These are phyloP conservation scores for Metschnikowia peoriensis DNA, from an alignment of 805 yeast species.

Conservation along the genomic window DNA sequence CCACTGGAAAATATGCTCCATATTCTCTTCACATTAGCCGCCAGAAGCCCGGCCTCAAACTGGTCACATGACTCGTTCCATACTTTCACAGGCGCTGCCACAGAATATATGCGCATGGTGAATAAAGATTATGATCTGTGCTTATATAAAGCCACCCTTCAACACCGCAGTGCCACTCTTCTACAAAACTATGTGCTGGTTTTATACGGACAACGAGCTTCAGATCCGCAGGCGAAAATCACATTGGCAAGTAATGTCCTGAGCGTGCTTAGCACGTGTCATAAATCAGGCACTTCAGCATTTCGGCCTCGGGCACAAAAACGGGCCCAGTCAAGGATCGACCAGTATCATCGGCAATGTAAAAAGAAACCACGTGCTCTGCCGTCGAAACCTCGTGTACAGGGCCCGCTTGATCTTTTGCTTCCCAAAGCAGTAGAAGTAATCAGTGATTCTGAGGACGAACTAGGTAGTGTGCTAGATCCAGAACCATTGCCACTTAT, in stretches of 20 bases:
- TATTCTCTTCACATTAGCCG: conserved; percentile 32
- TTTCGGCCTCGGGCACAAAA: not conserved
- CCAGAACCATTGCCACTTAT: not conserved
- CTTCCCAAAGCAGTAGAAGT: conserved; percentile 15
- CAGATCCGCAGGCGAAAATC: not conserved
- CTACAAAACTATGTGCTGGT: conserved; percentile 14
- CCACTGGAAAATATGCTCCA: conserved; percentile 29
- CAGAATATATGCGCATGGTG: conserved; percentile 21
- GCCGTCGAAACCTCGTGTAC: not conserved
- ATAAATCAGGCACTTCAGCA: not conserved
- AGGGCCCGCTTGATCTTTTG: not conserved
- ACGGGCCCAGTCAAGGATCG: not conserved
- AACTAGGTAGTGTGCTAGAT: conserved; percentile 12
- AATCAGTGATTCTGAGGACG: conserved; percentile 25
- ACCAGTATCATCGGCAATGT: not conserved
- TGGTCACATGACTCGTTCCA: conserved; percentile 24
- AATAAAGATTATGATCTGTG: conserved; percentile 20
- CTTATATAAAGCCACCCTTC: conserved; percentile 22
- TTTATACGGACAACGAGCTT: not conserved
- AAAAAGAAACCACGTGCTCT: too few relatives aligned
- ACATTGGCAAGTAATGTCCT: not conserved
- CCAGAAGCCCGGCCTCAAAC: conserved; percentile 26
- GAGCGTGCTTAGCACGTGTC: not conserved
- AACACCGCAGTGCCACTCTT: conserved; percentile 18
- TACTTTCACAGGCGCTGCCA: conserved; percentile 21